Evolutionary conservation across 2,329 filamentous ascomycete species (phyloP), one percentile per base, ranked within the genome.

Genomic region (Claviceps pusilla): DNA sequence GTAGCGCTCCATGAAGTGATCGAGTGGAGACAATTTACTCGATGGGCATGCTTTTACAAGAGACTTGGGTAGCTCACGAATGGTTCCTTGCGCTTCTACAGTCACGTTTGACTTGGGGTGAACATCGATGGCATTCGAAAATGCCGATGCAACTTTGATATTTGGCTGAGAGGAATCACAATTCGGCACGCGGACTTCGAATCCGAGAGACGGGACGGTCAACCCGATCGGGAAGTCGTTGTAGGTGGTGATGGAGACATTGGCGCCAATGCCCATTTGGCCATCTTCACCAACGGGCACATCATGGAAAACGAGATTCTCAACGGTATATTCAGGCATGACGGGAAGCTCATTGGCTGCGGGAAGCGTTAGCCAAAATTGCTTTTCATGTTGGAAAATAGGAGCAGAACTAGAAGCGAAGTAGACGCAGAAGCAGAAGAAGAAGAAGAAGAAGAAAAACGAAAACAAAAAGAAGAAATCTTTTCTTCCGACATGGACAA

Each of bases 171-270:
- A 73, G 4, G 78, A 73, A 31, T 78, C 75, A 69, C 93, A 98
- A 57, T 89, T 89, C 47, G 88, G 84, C 6, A 97, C 83, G 49
- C 95, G 74, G 35, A 97, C 81, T 58, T 90, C 83, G 64, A 97
- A 96, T 0, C 80, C 83, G 55, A 97, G 80, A 42, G 85, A 75
- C 12, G 93, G 93, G 24, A 96, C 73, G 28, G 80, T 78, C 53
- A 96, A 72, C 56, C 83, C 78, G 51, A 98, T 68, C 0, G 89
- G 88, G 63, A 88, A 95, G 53, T 82, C 74, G 67, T 97, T 95
- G 62, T 78, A 74, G 31, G 88, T 75, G 12, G 77, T 74, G 33
- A 95, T 67, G 39, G 86, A 81, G 33, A 89, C 83, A 69, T 95
- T 87, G 47, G 87, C 89, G 48, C 80, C 84, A 73, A 98, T 85